Evolutionary conservation across 441 rosid genomes (phyloP).

Genomic region (Syzygium malaccense): DNA sequence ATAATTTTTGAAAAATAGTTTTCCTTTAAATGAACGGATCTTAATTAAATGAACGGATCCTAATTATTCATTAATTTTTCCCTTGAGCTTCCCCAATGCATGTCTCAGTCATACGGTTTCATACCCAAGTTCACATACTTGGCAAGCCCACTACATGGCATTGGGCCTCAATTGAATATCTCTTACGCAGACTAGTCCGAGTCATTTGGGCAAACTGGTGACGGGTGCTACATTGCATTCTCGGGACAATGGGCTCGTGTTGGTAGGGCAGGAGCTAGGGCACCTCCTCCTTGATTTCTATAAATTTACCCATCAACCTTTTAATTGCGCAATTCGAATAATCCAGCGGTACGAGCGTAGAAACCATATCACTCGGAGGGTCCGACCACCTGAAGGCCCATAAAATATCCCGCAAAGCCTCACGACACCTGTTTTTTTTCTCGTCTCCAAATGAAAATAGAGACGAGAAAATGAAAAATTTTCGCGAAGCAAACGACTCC

Average conservation of each 20-base stretch:
- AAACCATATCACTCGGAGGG: background rate
- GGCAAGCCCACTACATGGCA: background rate
- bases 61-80: background rate
- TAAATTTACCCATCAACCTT: background rate
- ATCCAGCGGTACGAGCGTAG: background rate
- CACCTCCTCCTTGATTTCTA: too few relatives aligned
- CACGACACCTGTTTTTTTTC: background rate
- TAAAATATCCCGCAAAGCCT: background rate
- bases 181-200: background rate
- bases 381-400: background rate
- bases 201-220: background rate
- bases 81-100: background rate
- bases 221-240: background rate
- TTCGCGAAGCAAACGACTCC: background rate
- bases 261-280: background rate
- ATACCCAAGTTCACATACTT: background rate
- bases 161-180: background rate
- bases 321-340: background rate
- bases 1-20: background rate
- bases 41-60: background rate
- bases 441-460: background rate
- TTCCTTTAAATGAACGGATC: background rate
- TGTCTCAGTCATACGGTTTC: background rate
- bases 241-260: background rate
- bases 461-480: background rate